Evolutionary conservation across 2,329 filamentous ascomycete species (phyloP), one percentile per base, ranked within the genome.

Genomic region (Neonectria faginata): DNA sequence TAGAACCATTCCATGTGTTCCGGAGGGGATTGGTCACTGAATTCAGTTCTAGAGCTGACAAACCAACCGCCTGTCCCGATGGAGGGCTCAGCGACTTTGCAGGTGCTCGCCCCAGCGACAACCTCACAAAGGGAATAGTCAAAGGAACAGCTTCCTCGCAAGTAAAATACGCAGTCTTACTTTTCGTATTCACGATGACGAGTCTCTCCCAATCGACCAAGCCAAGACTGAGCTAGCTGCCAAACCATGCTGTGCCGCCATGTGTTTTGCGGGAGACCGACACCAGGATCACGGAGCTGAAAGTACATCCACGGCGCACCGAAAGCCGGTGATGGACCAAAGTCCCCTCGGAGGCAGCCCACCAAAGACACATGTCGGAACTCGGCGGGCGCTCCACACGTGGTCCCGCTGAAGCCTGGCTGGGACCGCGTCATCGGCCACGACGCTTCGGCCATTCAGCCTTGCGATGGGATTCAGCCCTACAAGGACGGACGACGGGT

Each of bases 361-460:
- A 47, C 50, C 16, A 2, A 31, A 5, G 4, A 39, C 48, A 48
- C 44, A 42, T 16, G 54, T 44, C 25, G 48, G 16, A 41, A 25
- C 25, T 6, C 39, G 11, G 39, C n/a, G 29, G 22, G 33, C 3
- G 18, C 22, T 52, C 47, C 33, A 29, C 62, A 67, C 55, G 62
- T 59, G 55, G 31, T 12, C n/a, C 16, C 16, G 9, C 9, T 20
- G 22, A 33, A 47, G 54, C 53, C 54, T 45, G 50, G 36, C 33
- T 42, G 36, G 45, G 66, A 67, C 67, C 67, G 66, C 67, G 67
- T 70, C 58, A 70, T 57, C 60, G 25, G 42, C 60, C 55, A 63
- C 67, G 67, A 66, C 62, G 64, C 57, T 62, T 18, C 25, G 25
- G 29, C 14, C 12, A 56, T 56, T 68, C 61, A 63, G 61, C 67